phyloP scores from a whole-genome alignment of 2,329 filamentous ascomycete genomes.

The Stagonosporopsis vannaccii region DNA sequence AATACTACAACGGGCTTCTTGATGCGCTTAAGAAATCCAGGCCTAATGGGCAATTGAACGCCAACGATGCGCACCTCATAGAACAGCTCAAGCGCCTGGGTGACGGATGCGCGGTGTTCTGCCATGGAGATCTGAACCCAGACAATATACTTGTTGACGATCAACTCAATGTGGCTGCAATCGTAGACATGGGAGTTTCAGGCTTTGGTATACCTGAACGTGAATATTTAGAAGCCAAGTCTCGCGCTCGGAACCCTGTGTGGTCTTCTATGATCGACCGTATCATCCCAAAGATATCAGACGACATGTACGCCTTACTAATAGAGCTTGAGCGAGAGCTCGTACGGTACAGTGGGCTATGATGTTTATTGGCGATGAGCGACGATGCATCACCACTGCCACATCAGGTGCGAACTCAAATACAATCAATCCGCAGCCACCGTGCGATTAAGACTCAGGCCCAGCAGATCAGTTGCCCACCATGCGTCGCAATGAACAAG shows the following conservation, averaged over 20 bases:
- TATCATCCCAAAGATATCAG: no score
- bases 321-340: no score
- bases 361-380: no score
- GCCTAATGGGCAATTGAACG: constrained; percentile 15
- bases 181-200: constrained; percentile 28
- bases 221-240: constrained; percentile 28
- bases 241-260: constrained; percentile 14
- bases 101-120: constrained; percentile 18
- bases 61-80: constrained; percentile 13
- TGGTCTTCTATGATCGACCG: constrained; percentile 20
- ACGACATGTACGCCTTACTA: no score
- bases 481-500: no score
- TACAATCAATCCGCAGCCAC: no score
- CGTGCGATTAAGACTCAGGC: no score
- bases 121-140: constrained; percentile 21
- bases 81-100: constrained; percentile 11
- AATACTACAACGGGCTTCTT: constrained; percentile 24
- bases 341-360: no score
- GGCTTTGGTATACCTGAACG: constrained; percentile 28
- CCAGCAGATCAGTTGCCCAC: no score
- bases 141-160: constrained; percentile 22
- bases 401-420: no score
- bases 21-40: constrained; percentile 21
- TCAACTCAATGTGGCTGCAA: constrained; percentile 19
- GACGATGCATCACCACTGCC: no score